Base-by-base conservation (phyloP, 2,329 filamentous ascomycete species). In the Chaetomiaceae sp. region DNA sequence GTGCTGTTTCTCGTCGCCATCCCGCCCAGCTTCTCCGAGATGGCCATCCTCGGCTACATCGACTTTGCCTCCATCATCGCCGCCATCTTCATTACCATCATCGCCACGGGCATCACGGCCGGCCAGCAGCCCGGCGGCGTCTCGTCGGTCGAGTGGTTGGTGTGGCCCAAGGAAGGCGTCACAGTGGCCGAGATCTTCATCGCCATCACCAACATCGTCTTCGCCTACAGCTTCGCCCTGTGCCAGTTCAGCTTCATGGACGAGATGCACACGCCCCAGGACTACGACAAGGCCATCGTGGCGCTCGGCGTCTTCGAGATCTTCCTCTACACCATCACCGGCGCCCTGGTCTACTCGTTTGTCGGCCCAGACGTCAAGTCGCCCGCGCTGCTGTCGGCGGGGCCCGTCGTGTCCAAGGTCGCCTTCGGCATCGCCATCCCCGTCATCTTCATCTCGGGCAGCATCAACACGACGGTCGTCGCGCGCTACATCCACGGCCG, bases 391-490 rank as follows among this genome's bases (percentile, higher is more conserved):
- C 79, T 86, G 6, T 86, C 84, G 0, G 82, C 85, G 9, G 78
- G 80, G 1, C 68, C 71, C 2, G 60, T 77, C 0, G 68, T 88
- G 22, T 79, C 80, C 46, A 87, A 87, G 65, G 69, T 89, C 6
- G 84, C 85, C 2, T 90, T 86, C 63, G 85, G 84, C 25, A 68
- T 89, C 57, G 86, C 84, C 0, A 73, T 87, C 3, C 86, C 86
- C 14, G 88, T 86, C 51, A 89, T 90, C 65, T 78, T 89, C 62
- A 83, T 90, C 57, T 85, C 86, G 0, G 87, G 86, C 46, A 84
- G 87, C 17, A 85, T 89, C 66, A 85, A 88, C 69, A 75, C 73
- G 33, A 75, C 72, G 1, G 73, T 76, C 11, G 69, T 73, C 27
- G 69, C 66, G 3, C 73, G 75, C 19, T 78, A 77, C 55, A 65